Evolutionary conservation across 306 rosid genomes (phyloP).

Genomic region (Fragaria ananassa): DNA sequence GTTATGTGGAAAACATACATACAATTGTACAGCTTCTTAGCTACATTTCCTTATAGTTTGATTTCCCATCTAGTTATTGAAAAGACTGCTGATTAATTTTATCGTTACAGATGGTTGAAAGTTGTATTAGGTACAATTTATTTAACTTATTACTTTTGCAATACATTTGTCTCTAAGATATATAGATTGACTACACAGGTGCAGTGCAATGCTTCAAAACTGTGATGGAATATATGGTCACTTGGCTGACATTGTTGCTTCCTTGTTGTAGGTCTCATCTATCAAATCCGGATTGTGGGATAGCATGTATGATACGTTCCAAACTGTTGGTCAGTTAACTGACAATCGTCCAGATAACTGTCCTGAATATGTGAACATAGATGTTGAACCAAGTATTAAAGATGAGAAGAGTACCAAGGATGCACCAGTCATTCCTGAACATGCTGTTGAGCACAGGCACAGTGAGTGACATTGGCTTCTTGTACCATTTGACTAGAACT

Average conservation of each 20-base stretch:
- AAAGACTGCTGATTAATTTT: not conserved
- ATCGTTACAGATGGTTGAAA: not conserved
- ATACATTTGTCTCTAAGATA: not conserved
- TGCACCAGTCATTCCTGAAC: slow-evolving; percentile 21
- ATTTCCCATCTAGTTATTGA: not conserved
- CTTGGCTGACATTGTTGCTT: not conserved
- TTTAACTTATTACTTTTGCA: not conserved
- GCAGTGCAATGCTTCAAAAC: not conserved
- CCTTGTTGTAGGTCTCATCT: slow-evolving; percentile 57
- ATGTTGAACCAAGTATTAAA: slow-evolving; percentile 55
- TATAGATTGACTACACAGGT: not conserved
- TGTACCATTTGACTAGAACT: not conserved
- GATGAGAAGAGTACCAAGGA: slow-evolving; percentile 5
- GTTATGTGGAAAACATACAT: not conserved
- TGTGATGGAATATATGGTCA: not conserved
- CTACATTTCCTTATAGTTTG: not conserved
- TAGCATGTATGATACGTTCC: slow-evolving; percentile 77
- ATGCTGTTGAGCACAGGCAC: slow-evolving; percentile 18
- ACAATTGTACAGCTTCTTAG: not conserved
- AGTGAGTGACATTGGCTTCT: slow-evolving; percentile 41
- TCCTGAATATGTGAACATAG: slow-evolving; percentile 51
- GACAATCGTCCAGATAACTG: slow-evolving; percentile 33
- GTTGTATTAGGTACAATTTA: not conserved
- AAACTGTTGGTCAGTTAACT: slow-evolving; percentile 41
- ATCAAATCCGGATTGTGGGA: slow-evolving; percentile 81